Evolutionary conservation across 345 rosid species (phyloP).

Genomic region (Alliaria petiolata): DNA sequence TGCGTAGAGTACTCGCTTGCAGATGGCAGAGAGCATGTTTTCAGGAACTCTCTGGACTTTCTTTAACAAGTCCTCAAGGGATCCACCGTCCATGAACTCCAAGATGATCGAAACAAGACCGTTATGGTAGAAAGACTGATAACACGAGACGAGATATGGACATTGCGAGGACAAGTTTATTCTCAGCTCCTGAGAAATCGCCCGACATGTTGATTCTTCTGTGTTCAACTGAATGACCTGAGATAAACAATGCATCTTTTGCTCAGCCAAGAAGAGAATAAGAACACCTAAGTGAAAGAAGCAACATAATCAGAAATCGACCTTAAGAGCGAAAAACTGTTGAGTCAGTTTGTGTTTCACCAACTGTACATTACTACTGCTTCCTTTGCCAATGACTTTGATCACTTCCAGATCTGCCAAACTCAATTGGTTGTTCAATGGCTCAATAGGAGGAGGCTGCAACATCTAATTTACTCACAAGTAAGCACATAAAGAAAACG

Average conservation of each 20-base stretch:
- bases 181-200: constrained; percentile 73
- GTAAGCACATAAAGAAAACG: background rate
- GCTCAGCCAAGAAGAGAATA: background rate
- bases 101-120: constrained; percentile 74
- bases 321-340: constrained; percentile 94
- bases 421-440: constrained; percentile 66
- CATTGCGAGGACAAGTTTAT: constrained; percentile 77
- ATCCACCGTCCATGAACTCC: constrained; percentile 94
- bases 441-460: constrained; percentile 69
- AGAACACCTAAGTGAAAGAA: background rate
- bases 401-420: constrained; percentile 68
- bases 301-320: constrained; percentile 9
- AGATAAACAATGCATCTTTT: background rate
- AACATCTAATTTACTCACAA: background rate
- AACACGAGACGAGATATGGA: constrained; percentile 75
- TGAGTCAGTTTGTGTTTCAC: constrained; percentile 94
- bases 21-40: constrained; percentile 64
- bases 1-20: constrained; percentile 57
- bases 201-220: constrained; percentile 58
- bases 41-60: constrained; percentile 70
- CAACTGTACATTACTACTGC: constrained; percentile 83
- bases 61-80: constrained; percentile 67
- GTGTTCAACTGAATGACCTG: constrained; percentile 74
- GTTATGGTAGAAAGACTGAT: constrained; percentile 77
- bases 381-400: constrained; percentile 93